Conservation (phyloP, 2,329 filamentous ascomycete genomes). For the Ceratocystis cubensis region DNA sequence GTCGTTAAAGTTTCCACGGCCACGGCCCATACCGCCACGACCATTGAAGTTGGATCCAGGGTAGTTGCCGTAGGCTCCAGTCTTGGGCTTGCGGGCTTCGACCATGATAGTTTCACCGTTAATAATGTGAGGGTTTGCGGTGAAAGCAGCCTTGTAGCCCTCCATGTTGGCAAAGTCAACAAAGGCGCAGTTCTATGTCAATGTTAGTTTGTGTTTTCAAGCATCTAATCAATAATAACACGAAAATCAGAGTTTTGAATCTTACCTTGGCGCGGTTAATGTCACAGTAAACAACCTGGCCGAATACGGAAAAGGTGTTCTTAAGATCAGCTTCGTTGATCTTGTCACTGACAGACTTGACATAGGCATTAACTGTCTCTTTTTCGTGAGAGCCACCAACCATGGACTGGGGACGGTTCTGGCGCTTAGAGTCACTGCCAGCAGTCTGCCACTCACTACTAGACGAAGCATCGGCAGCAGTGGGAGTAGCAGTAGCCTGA, state of each 20-base stretch:
- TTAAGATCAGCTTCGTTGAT: constrained; percentile 63
- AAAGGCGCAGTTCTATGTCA: constrained; percentile 76
- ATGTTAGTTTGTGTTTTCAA: constrained; percentile 22
- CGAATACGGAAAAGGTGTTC: constrained; percentile 56
- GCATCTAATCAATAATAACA: not conserved
- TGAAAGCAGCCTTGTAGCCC: constrained; percentile 70
- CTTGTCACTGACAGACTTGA: constrained; percentile 90
- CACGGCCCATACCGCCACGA: constrained; percentile 42
- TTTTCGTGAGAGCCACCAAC: constrained; percentile 51
- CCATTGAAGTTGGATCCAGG: constrained; percentile 53
- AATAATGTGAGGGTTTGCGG: constrained; percentile 74
- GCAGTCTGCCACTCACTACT: constrained; percentile 78
- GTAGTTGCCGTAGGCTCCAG: constrained; percentile 55
- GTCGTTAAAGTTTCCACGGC: constrained; percentile 49
- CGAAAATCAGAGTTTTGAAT: constrained; percentile 13
- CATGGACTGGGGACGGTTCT: constrained; percentile 59
- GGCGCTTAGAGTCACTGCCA: constrained; percentile 69
- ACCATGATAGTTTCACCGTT: constrained; percentile 72
- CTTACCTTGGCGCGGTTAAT: constrained; percentile 72
- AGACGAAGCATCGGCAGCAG: constrained; percentile 30
- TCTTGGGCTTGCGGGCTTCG: constrained; percentile 75
- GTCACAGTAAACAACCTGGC: constrained; percentile 60
- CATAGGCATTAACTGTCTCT: constrained; percentile 71
- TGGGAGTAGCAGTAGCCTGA: constrained; percentile 30
- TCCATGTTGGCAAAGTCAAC: constrained; percentile 77